These are phyloP conservation scores for Sindora glabra DNA, from an alignment of 306 rosid genomes.

Conservation along the genomic window DNA sequence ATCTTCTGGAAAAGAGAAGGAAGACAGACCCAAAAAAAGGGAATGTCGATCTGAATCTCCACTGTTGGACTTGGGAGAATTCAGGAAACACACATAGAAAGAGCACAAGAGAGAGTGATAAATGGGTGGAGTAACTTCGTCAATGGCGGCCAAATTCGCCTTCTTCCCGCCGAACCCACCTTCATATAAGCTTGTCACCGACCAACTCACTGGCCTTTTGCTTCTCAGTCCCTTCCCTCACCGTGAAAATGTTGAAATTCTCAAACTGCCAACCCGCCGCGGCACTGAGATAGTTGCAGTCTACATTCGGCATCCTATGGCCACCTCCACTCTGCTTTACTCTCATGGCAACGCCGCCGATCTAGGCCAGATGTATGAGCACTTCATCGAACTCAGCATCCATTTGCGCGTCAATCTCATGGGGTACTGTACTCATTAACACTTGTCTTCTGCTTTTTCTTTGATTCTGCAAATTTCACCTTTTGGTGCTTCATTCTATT, in stretches of 20 bases:
- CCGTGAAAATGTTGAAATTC: constrained; percentile 81
- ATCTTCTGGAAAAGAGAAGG: constrained; percentile 27
- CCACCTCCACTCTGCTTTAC: constrained; percentile 77
- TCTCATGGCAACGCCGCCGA: constrained; percentile 98
- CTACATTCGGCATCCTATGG: constrained; percentile 83
- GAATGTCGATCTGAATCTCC: constrained; percentile 45
- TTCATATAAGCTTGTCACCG: constrained; percentile 59
- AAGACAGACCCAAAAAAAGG: background rate
- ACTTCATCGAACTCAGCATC: constrained; percentile 78
- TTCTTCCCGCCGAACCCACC: constrained; percentile 93
- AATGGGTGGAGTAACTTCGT: constrained; percentile 97
- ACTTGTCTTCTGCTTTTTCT: background rate
- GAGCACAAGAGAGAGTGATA: background rate
- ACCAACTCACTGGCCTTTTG: constrained; percentile 57
- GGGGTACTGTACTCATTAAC: constrained; percentile 80
- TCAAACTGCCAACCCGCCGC: constrained; percentile 65
- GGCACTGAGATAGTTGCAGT: constrained; percentile 75
- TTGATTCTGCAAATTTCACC: no score
- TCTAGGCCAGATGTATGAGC: constrained; percentile 98
- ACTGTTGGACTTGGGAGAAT: background rate
- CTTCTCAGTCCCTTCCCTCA: constrained; percentile 77
- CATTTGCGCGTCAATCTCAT: constrained; percentile 81
- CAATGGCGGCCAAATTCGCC: constrained; percentile 96
- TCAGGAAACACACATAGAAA: background rate
- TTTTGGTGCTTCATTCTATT: background rate